phyloP scores from a whole-genome alignment of 2,329 filamentous ascomycete species.

The Albophoma yamanashiensis region DNA sequence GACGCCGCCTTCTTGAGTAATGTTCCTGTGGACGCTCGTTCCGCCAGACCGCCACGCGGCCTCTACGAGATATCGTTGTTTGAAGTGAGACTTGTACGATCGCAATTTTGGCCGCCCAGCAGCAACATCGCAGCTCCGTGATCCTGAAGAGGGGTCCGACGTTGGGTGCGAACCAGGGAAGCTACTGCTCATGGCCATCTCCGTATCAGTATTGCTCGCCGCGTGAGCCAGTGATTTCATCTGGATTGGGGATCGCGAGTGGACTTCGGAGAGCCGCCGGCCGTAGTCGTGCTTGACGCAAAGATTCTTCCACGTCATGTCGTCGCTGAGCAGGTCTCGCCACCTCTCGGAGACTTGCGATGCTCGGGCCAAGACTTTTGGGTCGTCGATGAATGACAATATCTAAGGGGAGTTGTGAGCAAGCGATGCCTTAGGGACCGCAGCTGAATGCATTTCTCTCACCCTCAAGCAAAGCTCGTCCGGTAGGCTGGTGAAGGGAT shows the following conservation, averaged over 20 bases:
- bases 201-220: slow-evolving; percentile 23
- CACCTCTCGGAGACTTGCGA: slow-evolving; percentile 95
- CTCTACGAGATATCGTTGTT: slow-evolving; percentile 93
- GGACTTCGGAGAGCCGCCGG: slow-evolving; percentile 44
- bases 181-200: slow-evolving; percentile 25
- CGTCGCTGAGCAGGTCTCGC: slow-evolving; percentile 87
- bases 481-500: slow-evolving; percentile 84
- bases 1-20: slow-evolving; percentile 92
- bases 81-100: slow-evolving; percentile 95
- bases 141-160: slow-evolving; percentile 22
- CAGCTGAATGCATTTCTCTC: slow-evolving; percentile 22
- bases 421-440: neutral
- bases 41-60: slow-evolving; percentile 93
- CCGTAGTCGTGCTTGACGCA: slow-evolving; percentile 92
- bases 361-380: slow-evolving; percentile 82
- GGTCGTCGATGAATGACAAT: slow-evolving; percentile 93
- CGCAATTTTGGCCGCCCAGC: slow-evolving; percentile 51
- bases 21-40: slow-evolving; percentile 71
- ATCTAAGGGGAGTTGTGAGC: slow-evolving; percentile 44
- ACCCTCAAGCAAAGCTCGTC: slow-evolving; percentile 88
- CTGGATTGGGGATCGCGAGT: slow-evolving; percentile 19
- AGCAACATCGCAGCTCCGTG: slow-evolving; percentile 46
- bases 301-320: slow-evolving; percentile 96
- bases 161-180: slow-evolving; percentile 33
- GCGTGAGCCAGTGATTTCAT: slow-evolving; percentile 17